Percentiles rank a stretch among this genome's conserved stretches.
Evolutionary conservation across 345 rosid species (phyloP).

Genomic region (Pugionium cornutum): DNA sequence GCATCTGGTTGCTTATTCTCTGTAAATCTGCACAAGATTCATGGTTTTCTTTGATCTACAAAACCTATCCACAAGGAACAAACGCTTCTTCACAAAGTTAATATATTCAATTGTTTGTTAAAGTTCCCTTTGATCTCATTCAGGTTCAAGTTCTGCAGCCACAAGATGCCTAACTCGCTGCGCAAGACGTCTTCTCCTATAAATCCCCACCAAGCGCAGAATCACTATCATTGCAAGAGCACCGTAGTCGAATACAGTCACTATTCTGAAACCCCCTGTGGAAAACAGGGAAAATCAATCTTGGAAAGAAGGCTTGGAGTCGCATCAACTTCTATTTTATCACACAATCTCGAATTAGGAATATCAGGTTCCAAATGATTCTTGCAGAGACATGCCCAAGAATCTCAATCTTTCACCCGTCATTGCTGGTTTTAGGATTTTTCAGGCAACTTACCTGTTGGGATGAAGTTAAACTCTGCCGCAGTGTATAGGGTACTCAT

Average conservation of each 20-base stretch:
- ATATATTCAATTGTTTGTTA: background rate
- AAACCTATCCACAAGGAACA: slow-evolving; percentile 35
- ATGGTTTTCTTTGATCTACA: slow-evolving; percentile 28
- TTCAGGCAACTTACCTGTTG: slow-evolving; percentile 52
- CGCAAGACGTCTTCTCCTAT: slow-evolving; percentile 52
- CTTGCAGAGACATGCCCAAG: slow-evolving; percentile 2
- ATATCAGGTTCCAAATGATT: background rate
- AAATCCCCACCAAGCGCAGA: slow-evolving; percentile 63
- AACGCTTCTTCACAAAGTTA: slow-evolving; percentile 19
- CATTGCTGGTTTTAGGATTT: slow-evolving; percentile 11
- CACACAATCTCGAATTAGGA: background rate
- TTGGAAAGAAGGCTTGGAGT: slow-evolving; percentile 1
- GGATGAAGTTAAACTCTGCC: slow-evolving; percentile 67
- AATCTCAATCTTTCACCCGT: slow-evolving; percentile 4
- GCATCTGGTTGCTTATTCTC: background rate
- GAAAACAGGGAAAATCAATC: background rate
- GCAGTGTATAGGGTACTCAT: slow-evolving; percentile 62
- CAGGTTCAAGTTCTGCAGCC: slow-evolving; percentile 44
- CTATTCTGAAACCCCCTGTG: slow-evolving; percentile 60
- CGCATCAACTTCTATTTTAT: slow-evolving; percentile 6
- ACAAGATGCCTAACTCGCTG: slow-evolving; percentile 63
- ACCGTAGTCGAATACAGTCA: slow-evolving; percentile 57
- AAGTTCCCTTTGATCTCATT: slow-evolving; percentile 21
- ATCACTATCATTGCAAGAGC: slow-evolving; percentile 56
- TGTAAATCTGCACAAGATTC: slow-evolving; percentile 28